Evolutionary conservation across 345 rosid genomes (phyloP).

Genomic region (Boechera retrofracta): DNA sequence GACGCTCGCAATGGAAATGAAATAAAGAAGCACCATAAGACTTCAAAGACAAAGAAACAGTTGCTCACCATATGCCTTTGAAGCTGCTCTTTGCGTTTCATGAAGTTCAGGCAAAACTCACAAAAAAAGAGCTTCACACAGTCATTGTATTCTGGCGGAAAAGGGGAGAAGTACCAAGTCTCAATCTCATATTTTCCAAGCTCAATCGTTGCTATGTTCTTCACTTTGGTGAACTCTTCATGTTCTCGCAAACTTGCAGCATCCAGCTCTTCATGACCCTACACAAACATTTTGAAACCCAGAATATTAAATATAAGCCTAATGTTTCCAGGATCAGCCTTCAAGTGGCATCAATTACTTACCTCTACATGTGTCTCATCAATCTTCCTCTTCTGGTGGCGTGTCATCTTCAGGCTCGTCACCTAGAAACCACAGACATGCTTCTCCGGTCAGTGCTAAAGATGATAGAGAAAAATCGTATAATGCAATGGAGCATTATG

Average conservation of each 20-base stretch:
- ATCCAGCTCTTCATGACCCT: slow-evolving; percentile 99
- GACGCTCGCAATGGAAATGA: slow-evolving; percentile 4
- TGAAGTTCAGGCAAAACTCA: slow-evolving; percentile 97
- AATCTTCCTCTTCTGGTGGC: slow-evolving; percentile 96
- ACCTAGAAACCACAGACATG: slow-evolving; percentile 55
- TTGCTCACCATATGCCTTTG: slow-evolving; percentile 97
- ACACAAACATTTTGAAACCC: slow-evolving; percentile 8
- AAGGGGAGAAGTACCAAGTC: slow-evolving; percentile 99
- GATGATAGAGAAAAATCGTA: neutral
- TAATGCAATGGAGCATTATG: slow-evolving; percentile 1
- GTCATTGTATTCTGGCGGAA: slow-evolving; percentile 98
- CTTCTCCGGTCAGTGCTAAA: slow-evolving; percentile 1
- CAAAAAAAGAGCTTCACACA: slow-evolving; percentile 94
- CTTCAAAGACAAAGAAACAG: neutral
- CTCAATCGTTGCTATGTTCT: slow-evolving; percentile 95
- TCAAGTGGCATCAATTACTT: slow-evolving; percentile 1
- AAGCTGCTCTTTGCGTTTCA: slow-evolving; percentile 99
- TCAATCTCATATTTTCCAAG: slow-evolving; percentile 99
- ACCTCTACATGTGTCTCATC: slow-evolving; percentile 98
- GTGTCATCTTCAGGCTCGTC: slow-evolving; percentile 95
- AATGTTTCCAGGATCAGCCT: neutral
- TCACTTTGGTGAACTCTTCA: slow-evolving; percentile 98
- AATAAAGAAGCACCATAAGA: slow-evolving; percentile 8
- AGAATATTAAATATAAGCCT: neutral
- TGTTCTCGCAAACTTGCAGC: slow-evolving; percentile 99